Evolutionary conservation across 2,329 filamentous ascomycete genomes (phyloP), one percentile per base, ranked within the genome.

Genomic region (Pseudocercospora eumusae): DNA sequence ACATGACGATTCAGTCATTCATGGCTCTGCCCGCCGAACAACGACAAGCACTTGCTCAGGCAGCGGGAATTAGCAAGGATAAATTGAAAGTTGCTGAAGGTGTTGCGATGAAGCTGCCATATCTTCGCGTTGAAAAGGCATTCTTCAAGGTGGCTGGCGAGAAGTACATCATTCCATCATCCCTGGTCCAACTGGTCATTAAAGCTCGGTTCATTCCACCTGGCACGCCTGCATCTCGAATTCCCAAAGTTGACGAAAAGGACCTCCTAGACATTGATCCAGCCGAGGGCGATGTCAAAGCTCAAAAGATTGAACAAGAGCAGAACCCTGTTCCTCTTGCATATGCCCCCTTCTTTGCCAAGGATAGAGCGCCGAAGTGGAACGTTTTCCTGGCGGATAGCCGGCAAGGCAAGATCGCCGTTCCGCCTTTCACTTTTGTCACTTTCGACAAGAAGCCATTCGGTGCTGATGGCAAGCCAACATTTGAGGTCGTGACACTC

Each of bases 131-230:
- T 10, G 91, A 92, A 73, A 96, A 92, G 79, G 91, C 92, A 7
- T 99, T 96, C 79, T 99, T 99, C 86, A 99, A 99, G 82, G 96
- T 99, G 50, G 88, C 92, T 57, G 95, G 95, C 74, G 96, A 99
- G 79, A 91, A 90, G 68, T 90, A 89, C 75, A 91, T 99, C 73
- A 96, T 93, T 31, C 93, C 95, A 6, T 91, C 90, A 62, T 96
- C 92, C 60, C 84, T 99, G 40, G 93, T 98, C 21, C 93, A 93
- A 65, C 88, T 99, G 28, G 92, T 99, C 56, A 87, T 99, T 75
- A 99, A 99, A 81, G 92, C 90, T 31, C 92, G 95, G 60, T 90
- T 98, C 73, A 88, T 98, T 53, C 95, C 95, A 5, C 93, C 95
- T 3, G 93, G 93, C 50, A 88, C 86, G 67, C 64, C 68, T n/a